Base-by-base conservation (phyloP, 2,329 filamentous ascomycete species). In the Fusarium kyushuense region DNA sequence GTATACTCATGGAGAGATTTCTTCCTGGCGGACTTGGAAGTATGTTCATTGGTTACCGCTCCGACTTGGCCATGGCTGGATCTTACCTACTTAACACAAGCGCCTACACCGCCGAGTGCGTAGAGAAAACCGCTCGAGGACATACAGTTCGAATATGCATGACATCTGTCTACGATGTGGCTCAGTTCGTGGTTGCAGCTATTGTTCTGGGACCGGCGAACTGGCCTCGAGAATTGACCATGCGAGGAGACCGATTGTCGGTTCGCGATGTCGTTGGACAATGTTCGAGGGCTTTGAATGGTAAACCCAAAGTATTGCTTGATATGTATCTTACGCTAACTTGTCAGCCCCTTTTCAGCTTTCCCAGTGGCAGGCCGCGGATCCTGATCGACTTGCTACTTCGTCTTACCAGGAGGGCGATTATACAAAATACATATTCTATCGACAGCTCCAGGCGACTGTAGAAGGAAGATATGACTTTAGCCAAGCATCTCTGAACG, bases 1-100 rank as follows among this genome's bases (percentile, higher is more conserved):
- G 92, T 21, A 78, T 93, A 30, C 88, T 94, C 67, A 94, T 93
- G 82, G 91, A 94, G 75, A 83, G 90, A 1, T 93, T 94, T 72
- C 87, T 87, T 21, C 89, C 88, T 0, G 87, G 86, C 5, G 92
- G 92, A 0, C 83, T 94, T 60, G 82, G 82, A 14, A 80, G 82
- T 19, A 83, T 87, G 54, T 81, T 84, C 33, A 88, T 93, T 46
- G 90, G 90, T 1, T 72, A 74, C 29, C 83, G 83, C n/a, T 84
- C 83, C 41, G 84, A 85, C 19, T 79, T 88, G 23, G 79, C 81
- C 11, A 80, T 79, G 16, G 85, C 89, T 66, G 90, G 90, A 7
- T 86, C 87, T 70, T 93, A 90, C 70, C 81, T 94, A 49, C 81
- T 92, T 67, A 83, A 94, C 72, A 79, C 91, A 32, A 84, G 84